phyloP scores from a whole-genome alignment of 163 green algal genomes.

The Scenedesmus sp. region DNA sequence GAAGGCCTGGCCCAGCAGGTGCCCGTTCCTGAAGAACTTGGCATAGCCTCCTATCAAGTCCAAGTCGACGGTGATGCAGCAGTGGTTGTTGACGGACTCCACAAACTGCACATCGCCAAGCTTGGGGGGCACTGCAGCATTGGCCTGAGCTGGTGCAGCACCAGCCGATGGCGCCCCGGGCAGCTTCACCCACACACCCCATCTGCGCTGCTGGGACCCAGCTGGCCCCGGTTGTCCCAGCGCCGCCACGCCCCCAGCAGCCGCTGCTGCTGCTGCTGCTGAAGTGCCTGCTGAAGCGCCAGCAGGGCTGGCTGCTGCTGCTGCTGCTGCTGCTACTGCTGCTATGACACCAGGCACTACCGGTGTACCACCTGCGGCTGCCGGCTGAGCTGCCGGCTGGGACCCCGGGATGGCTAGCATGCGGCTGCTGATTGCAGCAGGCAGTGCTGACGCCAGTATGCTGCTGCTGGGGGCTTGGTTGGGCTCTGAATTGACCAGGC shows the following conservation, averaged over 20 bases:
- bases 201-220: constrained; percentile 28
- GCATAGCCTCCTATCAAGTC: constrained; percentile 72
- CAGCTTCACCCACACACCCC: constrained; percentile 57
- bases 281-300: neutral
- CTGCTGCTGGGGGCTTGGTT: constrained; percentile 58
- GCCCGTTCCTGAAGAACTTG: constrained; percentile 74
- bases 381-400: constrained; percentile 2
- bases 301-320: neutral
- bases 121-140: constrained; percentile 6
- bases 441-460: constrained; percentile 58
- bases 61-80: constrained; percentile 76
- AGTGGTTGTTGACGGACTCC: constrained; percentile 66
- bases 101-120: constrained; percentile 59
- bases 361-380: constrained; percentile 19
- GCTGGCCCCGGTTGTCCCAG: neutral
- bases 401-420: constrained; percentile 26
- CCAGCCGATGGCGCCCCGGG: neutral
- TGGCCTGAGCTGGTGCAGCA: neutral
- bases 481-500: constrained; percentile 58
- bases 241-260: neutral
- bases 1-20: constrained; percentile 73
- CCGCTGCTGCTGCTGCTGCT: constrained; percentile 22
- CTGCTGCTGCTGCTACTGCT: constrained; percentile 4
- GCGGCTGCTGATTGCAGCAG: constrained; percentile 30
- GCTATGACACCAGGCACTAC: neutral